Percentiles rank a stretch among this genome's conserved stretches.
Evolutionary conservation across 2,329 filamentous ascomycete species (phyloP).

Genomic region (Cryphonectria nitschkei): DNA sequence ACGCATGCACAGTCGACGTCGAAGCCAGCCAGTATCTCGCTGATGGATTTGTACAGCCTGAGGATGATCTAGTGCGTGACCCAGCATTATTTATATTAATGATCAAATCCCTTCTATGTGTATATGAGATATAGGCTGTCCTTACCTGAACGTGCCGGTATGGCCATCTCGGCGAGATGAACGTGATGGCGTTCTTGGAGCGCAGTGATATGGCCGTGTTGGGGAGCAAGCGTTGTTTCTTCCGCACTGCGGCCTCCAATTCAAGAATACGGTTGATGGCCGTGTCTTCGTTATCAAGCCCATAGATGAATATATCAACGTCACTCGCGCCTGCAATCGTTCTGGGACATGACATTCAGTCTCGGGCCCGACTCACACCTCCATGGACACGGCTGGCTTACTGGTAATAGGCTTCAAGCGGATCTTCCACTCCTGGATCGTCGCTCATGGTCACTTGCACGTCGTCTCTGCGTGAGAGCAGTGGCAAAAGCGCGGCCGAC

Average conservation of each 20-base stretch:
- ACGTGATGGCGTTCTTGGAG: background rate
- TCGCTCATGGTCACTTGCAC: background rate
- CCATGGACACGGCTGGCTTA: background rate
- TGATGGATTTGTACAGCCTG: background rate
- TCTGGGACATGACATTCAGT: background rate
- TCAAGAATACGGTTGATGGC: background rate
- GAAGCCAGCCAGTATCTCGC: background rate
- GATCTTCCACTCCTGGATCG: background rate
- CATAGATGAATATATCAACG: background rate
- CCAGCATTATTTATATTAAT: background rate
- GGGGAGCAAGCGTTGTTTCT: background rate
- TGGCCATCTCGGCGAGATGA: background rate
- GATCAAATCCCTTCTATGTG: background rate
- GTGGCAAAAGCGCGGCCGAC: background rate
- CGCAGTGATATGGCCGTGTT: background rate
- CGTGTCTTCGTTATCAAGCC: background rate
- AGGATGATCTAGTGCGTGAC: background rate
- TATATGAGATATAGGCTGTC: background rate
- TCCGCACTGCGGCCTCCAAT: background rate
- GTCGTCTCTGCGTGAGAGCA: background rate
- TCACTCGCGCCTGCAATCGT: background rate
- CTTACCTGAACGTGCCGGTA: background rate
- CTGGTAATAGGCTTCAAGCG: background rate
- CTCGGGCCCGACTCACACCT: background rate
- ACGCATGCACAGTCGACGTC: background rate